Percentiles rank a stretch among this genome's conserved stretches.
These are phyloP conservation scores for Candida vaughaniae DNA, from an alignment of 805 yeast species.

Conservation along the genomic window DNA sequence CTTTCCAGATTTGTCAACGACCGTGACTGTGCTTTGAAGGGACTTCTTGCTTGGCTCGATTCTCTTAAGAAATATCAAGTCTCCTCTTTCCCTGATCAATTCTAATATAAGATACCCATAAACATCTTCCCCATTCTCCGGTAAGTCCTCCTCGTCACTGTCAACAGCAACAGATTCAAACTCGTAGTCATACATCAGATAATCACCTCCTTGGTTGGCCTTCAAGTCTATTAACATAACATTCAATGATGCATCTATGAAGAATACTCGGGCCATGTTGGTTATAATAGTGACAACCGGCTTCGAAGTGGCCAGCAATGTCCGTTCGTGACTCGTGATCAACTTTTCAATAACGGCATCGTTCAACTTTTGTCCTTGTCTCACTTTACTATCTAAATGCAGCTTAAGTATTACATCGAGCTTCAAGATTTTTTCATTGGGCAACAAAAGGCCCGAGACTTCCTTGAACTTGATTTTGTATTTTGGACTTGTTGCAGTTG, in stretches of 20 bases:
- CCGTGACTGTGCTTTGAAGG: constrained; percentile 23
- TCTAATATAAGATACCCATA: constrained; percentile 68
- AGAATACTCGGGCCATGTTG: constrained; percentile 40
- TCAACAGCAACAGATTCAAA: constrained; percentile 43
- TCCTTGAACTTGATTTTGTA: constrained; percentile 30
- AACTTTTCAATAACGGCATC: constrained; percentile 33
- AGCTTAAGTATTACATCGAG: constrained; percentile 39
- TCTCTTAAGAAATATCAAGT: constrained; percentile 52
- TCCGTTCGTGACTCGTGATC: constrained; percentile 17
- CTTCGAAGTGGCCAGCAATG: constrained; percentile 19
- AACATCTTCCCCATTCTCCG: constrained; percentile 37
- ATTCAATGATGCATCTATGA: constrained; percentile 33
- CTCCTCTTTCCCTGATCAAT: constrained; percentile 51
- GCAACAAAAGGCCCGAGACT: constrained; percentile 27
- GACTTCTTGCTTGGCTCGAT: constrained; percentile 38
- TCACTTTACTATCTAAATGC: constrained; percentile 27
- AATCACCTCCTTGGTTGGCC: constrained; percentile 44
- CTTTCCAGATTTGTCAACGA: constrained; percentile 28
- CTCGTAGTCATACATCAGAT: constrained; percentile 80
- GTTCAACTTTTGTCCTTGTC: constrained; percentile 22
- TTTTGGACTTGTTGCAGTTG: background rate
- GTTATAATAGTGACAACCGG: constrained; percentile 41
- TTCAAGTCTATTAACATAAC: constrained; percentile 41
- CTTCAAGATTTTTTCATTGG: constrained; percentile 40
- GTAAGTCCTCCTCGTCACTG: constrained; percentile 19